Percentiles rank a stretch among this genome's conserved stretches.
Evolutionary conservation across 2,329 filamentous ascomycete genomes (phyloP).

Genomic region (Botrytis hyacinthi): DNA sequence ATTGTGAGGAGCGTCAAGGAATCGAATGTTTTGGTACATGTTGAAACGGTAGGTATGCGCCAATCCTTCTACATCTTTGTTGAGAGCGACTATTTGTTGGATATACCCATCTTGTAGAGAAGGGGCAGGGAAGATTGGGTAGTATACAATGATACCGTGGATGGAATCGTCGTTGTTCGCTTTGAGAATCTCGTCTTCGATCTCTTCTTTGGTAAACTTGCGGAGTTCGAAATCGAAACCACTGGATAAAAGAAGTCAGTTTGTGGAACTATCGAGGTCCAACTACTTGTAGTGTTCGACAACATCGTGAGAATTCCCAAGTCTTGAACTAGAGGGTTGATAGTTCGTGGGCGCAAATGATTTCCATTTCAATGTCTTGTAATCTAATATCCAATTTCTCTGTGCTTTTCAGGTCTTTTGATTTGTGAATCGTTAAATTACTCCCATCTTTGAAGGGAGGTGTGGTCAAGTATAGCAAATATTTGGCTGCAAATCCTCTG

Average conservation of each 20-base stretch:
- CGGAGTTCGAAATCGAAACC: slow-evolving; percentile 88
- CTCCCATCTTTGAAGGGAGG: no score
- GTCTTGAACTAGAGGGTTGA: background rate
- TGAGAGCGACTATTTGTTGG: slow-evolving; percentile 85
- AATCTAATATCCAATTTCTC: background rate
- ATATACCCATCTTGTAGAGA: slow-evolving; percentile 89
- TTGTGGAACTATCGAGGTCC: background rate
- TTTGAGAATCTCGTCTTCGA: slow-evolving; percentile 83
- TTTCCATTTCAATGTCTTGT: background rate
- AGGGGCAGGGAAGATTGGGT: slow-evolving; percentile 84
- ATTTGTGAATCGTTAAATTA: background rate
- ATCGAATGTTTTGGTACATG: slow-evolving; percentile 99
- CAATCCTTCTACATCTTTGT: slow-evolving; percentile 94
- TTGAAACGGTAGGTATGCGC: slow-evolving; percentile 95
- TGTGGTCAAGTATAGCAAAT: background rate
- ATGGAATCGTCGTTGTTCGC: slow-evolving; percentile 77
- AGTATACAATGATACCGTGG: slow-evolving; percentile 95
- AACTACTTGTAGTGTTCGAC: background rate
- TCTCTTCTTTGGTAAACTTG: slow-evolving; percentile 77
- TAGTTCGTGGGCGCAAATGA: background rate
- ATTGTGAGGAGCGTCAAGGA: slow-evolving; percentile 75
- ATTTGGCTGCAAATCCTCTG: background rate
- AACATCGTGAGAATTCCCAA: background rate
- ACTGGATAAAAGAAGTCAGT: slow-evolving; percentile 46
- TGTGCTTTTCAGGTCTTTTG: background rate